Evolutionary conservation across 2,329 filamentous ascomycete genomes (phyloP).

Genomic region (Lecanicillium sp.): DNA sequence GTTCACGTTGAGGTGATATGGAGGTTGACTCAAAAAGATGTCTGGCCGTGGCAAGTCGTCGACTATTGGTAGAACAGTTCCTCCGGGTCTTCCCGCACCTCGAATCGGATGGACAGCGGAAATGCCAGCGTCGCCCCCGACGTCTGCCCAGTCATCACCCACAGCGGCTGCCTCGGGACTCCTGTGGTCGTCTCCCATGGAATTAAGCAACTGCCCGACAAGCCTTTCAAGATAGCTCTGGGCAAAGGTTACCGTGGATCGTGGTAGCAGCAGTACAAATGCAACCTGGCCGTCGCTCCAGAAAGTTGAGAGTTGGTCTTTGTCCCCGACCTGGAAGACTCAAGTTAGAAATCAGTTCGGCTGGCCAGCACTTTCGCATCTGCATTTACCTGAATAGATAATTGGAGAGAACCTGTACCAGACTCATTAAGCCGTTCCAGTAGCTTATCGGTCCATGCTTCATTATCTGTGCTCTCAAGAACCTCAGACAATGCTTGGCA

Average conservation of each 20-base stretch:
- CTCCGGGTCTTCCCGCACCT: slow-evolving; percentile 11
- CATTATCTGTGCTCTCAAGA: slow-evolving; percentile 31
- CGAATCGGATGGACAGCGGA: neutral
- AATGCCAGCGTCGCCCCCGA: slow-evolving; percentile 22
- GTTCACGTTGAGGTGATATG: slow-evolving; percentile 37
- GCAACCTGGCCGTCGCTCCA: too few species aligned
- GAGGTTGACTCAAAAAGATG: slow-evolving; percentile 37
- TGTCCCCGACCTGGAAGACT: too few species aligned
- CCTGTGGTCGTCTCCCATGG: too few species aligned
- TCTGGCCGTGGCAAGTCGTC: slow-evolving; percentile 36
- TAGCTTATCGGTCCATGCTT: slow-evolving; percentile 33
- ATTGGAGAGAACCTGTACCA: slow-evolving; percentile 17
- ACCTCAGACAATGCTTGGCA: slow-evolving; percentile 28
- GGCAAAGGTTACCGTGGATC: too few species aligned
- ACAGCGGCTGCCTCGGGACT: slow-evolving; percentile 7
- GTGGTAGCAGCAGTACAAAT: too few species aligned
- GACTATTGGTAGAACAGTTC: slow-evolving; percentile 31
- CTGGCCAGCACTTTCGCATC: too few species aligned
- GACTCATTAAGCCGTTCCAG: slow-evolving; percentile 24
- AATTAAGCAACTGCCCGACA: too few species aligned
- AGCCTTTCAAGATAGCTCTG: too few species aligned
- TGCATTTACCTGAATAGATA: slow-evolving; percentile 28
- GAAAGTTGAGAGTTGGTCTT: too few species aligned
- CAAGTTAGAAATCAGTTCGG: too few species aligned
- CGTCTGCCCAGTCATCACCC: slow-evolving; percentile 37